A percentile compares a stretch with the other conserved stretches of the same genome.
Evolutionary conservation across 805 yeast species (phyloP).

Genomic region (Starmerella etchellsii): DNA sequence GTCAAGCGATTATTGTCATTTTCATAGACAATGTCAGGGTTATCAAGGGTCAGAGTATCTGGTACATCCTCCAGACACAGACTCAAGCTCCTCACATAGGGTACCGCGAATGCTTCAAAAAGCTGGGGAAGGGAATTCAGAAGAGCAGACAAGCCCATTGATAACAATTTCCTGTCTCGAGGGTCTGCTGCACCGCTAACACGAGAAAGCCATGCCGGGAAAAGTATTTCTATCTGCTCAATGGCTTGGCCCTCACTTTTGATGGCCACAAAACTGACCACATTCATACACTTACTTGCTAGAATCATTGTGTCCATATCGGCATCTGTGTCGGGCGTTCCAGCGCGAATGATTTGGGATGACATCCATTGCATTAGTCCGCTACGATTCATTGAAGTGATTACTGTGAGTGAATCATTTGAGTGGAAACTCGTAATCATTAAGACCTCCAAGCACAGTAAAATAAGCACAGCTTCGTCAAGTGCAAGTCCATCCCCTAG

Average conservation of each 20-base stretch:
- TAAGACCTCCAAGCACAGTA: constrained; percentile 12
- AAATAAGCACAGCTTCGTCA: constrained; percentile 15
- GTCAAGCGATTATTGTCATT: constrained; percentile 17
- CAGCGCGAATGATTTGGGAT: constrained; percentile 2
- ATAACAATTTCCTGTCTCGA: constrained; percentile 53
- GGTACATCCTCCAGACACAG: constrained; percentile 60
- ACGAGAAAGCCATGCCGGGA: constrained; percentile 25
- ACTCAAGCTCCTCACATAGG: constrained; percentile 34
- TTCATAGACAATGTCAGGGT: constrained; percentile 34
- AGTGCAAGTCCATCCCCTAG: constrained; percentile 19
- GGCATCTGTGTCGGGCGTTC: constrained; percentile 3
- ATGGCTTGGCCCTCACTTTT: constrained; percentile 8
- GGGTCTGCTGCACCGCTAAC: constrained; percentile 56
- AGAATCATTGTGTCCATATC: constrained; percentile 7
- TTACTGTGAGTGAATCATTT: neutral
- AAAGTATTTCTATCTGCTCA: neutral
- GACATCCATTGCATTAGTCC: constrained; percentile 13
- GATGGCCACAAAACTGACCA: constrained; percentile 8
- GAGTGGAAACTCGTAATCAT: constrained; percentile 1
- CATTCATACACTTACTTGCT: constrained; percentile 7
- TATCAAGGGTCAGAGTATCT: constrained; percentile 32
- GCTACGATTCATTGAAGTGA: constrained; percentile 1
- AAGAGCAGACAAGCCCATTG: constrained; percentile 35
- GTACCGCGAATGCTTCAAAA: constrained; percentile 4
- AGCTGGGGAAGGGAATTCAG: constrained; percentile 10